Evolutionary conservation across 805 yeast species (phyloP).

Genomic region (Kuraishia cidri): DNA sequence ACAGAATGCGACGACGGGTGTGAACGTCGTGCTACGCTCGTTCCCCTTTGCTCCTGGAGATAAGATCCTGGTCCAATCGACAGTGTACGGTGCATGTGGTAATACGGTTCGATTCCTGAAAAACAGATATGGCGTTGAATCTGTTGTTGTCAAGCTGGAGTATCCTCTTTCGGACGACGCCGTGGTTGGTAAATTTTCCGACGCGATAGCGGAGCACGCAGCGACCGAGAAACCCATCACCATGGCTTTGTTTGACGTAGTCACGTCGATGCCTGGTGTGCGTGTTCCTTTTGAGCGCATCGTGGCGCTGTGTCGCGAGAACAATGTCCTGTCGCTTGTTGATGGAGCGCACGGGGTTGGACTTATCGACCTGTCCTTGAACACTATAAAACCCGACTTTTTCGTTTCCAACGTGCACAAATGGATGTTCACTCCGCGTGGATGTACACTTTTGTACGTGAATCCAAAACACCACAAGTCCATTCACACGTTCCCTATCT

Average conservation of each 20-base stretch:
- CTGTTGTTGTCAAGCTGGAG: constrained; percentile 25
- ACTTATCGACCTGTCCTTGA: constrained; percentile 31
- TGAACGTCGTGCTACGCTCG: constrained; percentile 47
- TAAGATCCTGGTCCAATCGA: constrained; percentile 35
- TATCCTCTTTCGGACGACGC: constrained; percentile 37
- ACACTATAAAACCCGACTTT: constrained; percentile 45
- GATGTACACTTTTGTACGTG: constrained; percentile 52
- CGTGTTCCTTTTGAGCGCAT: constrained; percentile 45
- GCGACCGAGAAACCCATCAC: constrained; percentile 15
- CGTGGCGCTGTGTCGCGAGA: constrained; percentile 31
- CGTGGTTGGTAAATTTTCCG: constrained; percentile 23
- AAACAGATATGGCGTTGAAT: constrained; percentile 21
- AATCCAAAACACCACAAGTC: constrained; percentile 35
- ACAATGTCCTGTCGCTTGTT: constrained; percentile 42
- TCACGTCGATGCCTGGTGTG: constrained; percentile 59
- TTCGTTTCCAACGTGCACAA: constrained; percentile 58
- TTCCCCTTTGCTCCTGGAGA: constrained; percentile 43
- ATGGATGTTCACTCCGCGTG: constrained; percentile 54
- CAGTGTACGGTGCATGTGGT: constrained; percentile 46
- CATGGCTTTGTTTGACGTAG: constrained; percentile 45
- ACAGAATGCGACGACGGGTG: constrained; percentile 52
- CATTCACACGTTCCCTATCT: constrained; percentile 51
- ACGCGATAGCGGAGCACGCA: constrained; percentile 14
- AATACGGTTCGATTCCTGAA: constrained; percentile 37
- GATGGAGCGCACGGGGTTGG: constrained; percentile 76